These are phyloP conservation scores for Acanthamoeba lugdunensis DNA, from an alignment of 208 protist species.

Conservation along the genomic window DNA sequence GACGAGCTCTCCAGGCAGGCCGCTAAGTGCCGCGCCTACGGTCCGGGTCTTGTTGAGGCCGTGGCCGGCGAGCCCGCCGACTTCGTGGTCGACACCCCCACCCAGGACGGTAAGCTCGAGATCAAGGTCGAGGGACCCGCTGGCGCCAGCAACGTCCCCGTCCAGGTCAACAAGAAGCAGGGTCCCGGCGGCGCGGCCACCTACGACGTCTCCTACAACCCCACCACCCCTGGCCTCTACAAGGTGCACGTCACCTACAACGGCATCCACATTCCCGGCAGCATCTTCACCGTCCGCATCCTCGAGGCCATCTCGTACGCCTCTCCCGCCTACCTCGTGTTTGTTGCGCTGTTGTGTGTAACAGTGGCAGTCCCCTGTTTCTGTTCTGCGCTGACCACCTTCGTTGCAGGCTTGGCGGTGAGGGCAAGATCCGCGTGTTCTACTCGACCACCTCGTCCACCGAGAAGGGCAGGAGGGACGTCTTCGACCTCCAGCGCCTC, in stretches of 20 bases:
- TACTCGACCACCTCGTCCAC: constrained; percentile 70
- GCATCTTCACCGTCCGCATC: constrained; percentile 64
- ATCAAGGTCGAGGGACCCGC: constrained; percentile 66
- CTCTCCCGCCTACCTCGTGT: too few species aligned
- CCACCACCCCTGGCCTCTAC: constrained; percentile 6
- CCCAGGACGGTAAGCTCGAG: constrained; percentile 66
- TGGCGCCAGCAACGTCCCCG: constrained; percentile 36
- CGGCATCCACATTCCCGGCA: constrained; percentile 73
- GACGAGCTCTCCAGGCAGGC: constrained; percentile 29
- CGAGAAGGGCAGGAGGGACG: constrained; percentile 64
- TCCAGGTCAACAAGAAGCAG: constrained; percentile 46
- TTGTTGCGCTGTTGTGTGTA: too few species aligned
- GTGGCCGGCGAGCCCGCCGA: constrained; percentile 41
- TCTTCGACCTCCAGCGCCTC: constrained; percentile 68
- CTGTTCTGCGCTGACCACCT: background rate
- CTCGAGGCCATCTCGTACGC: constrained; percentile 68
- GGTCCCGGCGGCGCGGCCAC: background rate
- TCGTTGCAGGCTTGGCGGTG: constrained; percentile 36
- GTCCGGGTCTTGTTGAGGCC: constrained; percentile 11
- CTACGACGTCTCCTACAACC: constrained; percentile 26
- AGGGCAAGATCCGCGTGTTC: constrained; percentile 76
- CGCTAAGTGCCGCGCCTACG: constrained; percentile 33
- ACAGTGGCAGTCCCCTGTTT: too few species aligned
- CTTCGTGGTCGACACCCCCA: constrained; percentile 61
- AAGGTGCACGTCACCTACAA: constrained; percentile 56